Conservation (phyloP, 2,329 filamentous ascomycete genomes). For the Phialemonium atrogriseum region DNA sequence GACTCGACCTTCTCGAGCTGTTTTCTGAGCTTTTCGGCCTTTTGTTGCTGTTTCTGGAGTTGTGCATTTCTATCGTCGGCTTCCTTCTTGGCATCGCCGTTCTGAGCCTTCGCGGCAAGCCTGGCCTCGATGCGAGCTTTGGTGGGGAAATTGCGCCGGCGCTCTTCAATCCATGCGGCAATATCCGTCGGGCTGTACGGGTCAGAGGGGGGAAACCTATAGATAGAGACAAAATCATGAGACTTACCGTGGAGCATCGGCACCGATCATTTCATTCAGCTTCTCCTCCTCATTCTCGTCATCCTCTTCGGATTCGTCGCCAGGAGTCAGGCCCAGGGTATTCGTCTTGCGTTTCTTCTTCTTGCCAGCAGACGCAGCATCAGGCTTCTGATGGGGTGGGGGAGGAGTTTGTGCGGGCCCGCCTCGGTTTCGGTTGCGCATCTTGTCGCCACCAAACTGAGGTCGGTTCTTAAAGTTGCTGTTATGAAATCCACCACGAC, state of each 20-base stretch:
- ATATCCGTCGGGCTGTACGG: conserved; percentile 56
- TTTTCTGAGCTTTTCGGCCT: conserved; percentile 53
- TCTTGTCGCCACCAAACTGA: conserved; percentile 29
- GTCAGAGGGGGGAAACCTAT: conserved; percentile 7
- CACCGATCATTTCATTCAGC: conserved; percentile 44
- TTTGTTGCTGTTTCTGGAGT: conserved; percentile 44
- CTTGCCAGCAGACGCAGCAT: conserved; percentile 42
- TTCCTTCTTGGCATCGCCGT: conserved; percentile 49
- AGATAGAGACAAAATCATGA: not conserved
- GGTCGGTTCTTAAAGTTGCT: conserved; percentile 22
- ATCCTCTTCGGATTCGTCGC: conserved; percentile 57
- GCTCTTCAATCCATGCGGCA: conserved; percentile 70
- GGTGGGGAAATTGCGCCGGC: conserved; percentile 74
- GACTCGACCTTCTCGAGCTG: conserved; percentile 64
- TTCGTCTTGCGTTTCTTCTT: conserved; percentile 68
- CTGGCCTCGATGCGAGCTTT: conserved; percentile 59
- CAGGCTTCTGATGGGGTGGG: conserved; percentile 39
- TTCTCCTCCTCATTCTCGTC: conserved; percentile 63
- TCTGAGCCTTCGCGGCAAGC: conserved; percentile 38
- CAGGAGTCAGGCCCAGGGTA: conserved; percentile 62
- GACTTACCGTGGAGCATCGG: conserved; percentile 47
- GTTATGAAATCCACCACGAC: conserved; percentile 29
- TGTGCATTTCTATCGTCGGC: conserved; percentile 45
- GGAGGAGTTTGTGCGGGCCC: conserved; percentile 17
- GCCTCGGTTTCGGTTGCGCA: conserved; percentile 24